phyloP scores from a whole-genome alignment of 352 stramenopile species.

The Thalassiosira hispida region DNA sequence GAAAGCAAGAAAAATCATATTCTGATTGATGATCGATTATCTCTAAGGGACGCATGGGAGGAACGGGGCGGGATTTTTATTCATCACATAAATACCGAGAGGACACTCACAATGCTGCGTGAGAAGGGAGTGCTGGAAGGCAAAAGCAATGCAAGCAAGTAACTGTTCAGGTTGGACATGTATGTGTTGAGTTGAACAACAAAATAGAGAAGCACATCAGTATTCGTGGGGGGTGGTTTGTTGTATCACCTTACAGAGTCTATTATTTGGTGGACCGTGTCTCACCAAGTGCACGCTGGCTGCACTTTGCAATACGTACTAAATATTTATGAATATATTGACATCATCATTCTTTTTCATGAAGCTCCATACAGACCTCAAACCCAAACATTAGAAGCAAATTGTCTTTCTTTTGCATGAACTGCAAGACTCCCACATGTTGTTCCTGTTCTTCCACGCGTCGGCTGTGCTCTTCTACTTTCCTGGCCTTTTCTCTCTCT shows the following conservation, averaged over 20 bases:
- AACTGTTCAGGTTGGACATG: neutral
- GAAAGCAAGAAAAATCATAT: slow-evolving; percentile 65
- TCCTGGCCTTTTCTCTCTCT: neutral
- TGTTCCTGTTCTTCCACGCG: slow-evolving; percentile 57
- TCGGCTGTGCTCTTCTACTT: neutral
- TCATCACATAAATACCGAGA: slow-evolving; percentile 66
- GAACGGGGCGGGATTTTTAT: slow-evolving; percentile 67
- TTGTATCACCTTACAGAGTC: no score
- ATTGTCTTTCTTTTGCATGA: slow-evolving; percentile 57
- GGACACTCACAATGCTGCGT: slow-evolving; percentile 57
- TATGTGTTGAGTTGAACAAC: neutral
- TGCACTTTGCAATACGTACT: no score
- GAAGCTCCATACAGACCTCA: no score
- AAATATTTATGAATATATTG: no score
- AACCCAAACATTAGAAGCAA: neutral
- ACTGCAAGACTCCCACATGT: slow-evolving; percentile 55
- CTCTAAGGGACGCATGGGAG: slow-evolving; percentile 60
- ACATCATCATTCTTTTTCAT: no score
- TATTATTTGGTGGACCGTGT: no score
- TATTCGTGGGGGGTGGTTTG: no score
- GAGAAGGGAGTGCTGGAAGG: slow-evolving; percentile 55
- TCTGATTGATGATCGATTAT: slow-evolving; percentile 71
- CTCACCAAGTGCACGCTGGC: no score
- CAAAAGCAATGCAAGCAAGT: slow-evolving; percentile 16
- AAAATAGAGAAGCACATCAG: no score